A percentile compares a stretch with the other conserved stretches of the same genome.
Evolutionary conservation across 2,329 filamentous ascomycete genomes (phyloP).

Genomic region (Penicillium occitanis): DNA sequence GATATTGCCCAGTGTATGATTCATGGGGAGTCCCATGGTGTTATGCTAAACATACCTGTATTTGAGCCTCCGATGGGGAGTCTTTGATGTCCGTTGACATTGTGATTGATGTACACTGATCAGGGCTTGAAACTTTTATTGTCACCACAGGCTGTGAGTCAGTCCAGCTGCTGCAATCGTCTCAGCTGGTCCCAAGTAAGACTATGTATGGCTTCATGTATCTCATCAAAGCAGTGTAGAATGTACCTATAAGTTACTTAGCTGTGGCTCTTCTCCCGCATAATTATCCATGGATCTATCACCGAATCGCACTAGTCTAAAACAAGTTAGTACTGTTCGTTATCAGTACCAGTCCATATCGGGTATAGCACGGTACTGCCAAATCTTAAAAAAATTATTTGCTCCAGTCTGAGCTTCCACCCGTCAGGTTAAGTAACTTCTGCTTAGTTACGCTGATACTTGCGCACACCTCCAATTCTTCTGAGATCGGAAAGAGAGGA

Average conservation of each 20-base stretch:
- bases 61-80: conserved; percentile 7
- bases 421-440: not conserved
- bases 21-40: not conserved
- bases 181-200: not conserved
- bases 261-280: not conserved
- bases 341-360: conserved; percentile 21
- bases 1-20: not conserved
- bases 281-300: conserved; percentile 9
- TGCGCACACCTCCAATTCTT: not conserved
- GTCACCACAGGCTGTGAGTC: no score
- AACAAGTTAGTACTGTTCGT: not conserved
- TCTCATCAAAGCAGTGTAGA: not conserved
- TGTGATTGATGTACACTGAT: not conserved
- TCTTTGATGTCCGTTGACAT: conserved; percentile 21
- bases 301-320: not conserved
- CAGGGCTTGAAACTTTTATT: no score
- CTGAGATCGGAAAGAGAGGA: not conserved
- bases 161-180: not conserved
- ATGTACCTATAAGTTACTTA: not conserved
- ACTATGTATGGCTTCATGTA: not conserved
- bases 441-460: not conserved
- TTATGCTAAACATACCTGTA: not conserved
- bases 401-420: conserved; percentile 4
- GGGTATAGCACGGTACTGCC: conserved; percentile 10
- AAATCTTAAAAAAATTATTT: conserved; percentile 20